Base-by-base conservation (phyloP, 495 filamentous ascomycete species). In the Bryoglossum gracile region DNA sequence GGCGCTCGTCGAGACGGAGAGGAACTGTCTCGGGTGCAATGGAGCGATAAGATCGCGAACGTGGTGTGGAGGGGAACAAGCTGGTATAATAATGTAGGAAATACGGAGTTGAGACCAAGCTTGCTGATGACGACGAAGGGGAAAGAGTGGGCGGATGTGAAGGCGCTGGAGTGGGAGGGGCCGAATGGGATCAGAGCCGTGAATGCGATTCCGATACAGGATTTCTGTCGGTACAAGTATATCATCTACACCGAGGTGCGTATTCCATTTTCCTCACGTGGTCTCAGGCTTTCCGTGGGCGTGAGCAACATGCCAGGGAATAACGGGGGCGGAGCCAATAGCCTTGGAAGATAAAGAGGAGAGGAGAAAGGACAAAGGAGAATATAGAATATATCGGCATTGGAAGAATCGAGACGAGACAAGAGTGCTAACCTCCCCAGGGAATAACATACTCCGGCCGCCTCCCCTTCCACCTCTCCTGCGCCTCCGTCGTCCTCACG, bases 41-140 rank as follows among this genome's bases (percentile, higher is more conserved):
- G 71, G 66, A 49, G 60, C 8, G 53, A 68, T 3, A 90, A 90
- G 59, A 75, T 73, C 53, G 71, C 76, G 32, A 75, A 81, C 55
- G 77, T 81, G 0, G 69, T 87, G 2, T 89, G 86, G 86, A 72
- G 86, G 26, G 86, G 86, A 5, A 77, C 74, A 33, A 50, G 69
- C 13, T 70, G 67, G 65, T 77, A 67, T 57, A 74, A 74, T 63
- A 60, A 61, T 44, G 53, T 67, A n/a, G 62, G 63, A 38, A 60
- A 59, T 18, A 69, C 66, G 3, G 61, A 59, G 0, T 44, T 74
- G 48, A 67, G 75, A 26, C 66, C 68, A 28, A 68, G 72, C 35
- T 62, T 79, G 0, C 45, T 78, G 0, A 38, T 47, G 0, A 46
- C 55, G 3, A 60, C 69, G 4, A 51, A 56, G 6, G 61, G 51